Evolutionary conservation across 352 stramenopile genomes (phyloP).

Genomic region (Thraustotheca clavata): DNA sequence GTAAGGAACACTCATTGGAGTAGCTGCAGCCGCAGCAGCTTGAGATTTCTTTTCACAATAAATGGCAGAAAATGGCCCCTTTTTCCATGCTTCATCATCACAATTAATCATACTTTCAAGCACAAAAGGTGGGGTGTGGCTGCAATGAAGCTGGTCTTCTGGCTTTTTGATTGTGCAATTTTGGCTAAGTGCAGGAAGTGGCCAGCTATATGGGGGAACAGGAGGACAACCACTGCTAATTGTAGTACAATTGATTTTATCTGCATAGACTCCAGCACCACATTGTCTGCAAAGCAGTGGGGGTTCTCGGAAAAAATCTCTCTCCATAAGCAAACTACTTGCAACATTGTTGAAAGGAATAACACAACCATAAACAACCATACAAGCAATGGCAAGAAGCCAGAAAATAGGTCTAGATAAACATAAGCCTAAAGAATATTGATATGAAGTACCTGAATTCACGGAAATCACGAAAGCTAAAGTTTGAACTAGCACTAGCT

Average conservation of each 20-base stretch:
- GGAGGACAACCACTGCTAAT: conserved; percentile 43
- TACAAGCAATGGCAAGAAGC: conserved; percentile 82
- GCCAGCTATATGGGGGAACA: conserved; percentile 66
- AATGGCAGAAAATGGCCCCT: conserved; percentile 40
- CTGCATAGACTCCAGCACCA: conserved; percentile 43
- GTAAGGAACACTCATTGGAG: conserved; percentile 90
- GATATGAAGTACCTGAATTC: conserved; percentile 38
- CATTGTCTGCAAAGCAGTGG: conserved; percentile 42
- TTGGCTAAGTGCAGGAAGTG: conserved; percentile 48
- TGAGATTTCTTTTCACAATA: conserved; percentile 58
- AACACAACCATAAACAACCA: conserved; percentile 90
- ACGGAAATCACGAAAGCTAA: conserved; percentile 65
- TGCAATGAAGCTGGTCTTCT: conserved; percentile 51
- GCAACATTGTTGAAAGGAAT: conserved; percentile 93
- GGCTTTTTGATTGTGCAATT: conserved; percentile 66
- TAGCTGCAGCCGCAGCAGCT: conserved; percentile 60
- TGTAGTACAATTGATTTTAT: conserved; percentile 39
- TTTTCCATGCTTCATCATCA: conserved; percentile 59
- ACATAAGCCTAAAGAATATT: background rate
- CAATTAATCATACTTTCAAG: conserved; percentile 64
- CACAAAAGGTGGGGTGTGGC: conserved; percentile 46
- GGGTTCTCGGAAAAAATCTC: conserved; percentile 78
- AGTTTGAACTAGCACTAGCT: conserved; percentile 27
- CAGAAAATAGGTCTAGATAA: conserved; percentile 59
- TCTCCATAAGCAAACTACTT: conserved; percentile 86